phyloP scores from a whole-genome alignment of 805 yeast species.

The Zygosaccharomyces pseudorouxii region DNA sequence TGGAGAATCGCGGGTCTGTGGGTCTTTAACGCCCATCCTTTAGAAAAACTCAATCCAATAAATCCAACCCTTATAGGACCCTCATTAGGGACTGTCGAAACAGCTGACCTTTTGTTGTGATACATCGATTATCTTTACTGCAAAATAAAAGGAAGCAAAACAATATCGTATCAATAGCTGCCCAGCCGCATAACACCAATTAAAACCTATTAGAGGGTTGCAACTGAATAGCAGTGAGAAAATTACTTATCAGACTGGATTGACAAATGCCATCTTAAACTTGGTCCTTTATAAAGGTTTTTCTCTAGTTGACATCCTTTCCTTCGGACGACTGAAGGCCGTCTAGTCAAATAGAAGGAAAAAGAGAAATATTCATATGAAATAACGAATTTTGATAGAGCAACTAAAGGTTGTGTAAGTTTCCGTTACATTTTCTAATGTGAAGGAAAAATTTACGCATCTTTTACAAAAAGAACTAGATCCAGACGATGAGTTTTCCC shows the following conservation, averaged over 20 bases:
- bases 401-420: background rate
- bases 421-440: background rate
- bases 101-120: conserved; percentile 29
- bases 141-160: background rate
- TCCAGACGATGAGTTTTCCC: background rate
- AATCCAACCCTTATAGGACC: conserved; percentile 30
- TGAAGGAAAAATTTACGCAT: background rate
- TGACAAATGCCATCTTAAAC: background rate
- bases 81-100: conserved; percentile 31
- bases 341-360: background rate
- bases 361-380: background rate
- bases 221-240: background rate
- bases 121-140: conserved; percentile 16
- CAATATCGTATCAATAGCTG: background rate
- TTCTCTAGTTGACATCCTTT: background rate
- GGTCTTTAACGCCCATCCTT: conserved; percentile 33
- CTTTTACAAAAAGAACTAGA: background rate
- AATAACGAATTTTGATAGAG: background rate
- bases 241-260: background rate
- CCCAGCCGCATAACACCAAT: background rate
- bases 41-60: conserved; percentile 23
- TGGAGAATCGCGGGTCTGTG: conserved; percentile 31
- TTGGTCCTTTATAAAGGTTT: conserved; percentile 1
- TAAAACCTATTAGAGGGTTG: background rate
- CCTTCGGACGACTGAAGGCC: conserved; percentile 1